Percentiles rank a stretch among this genome's conserved stretches.
Conservation (phyloP, 2,329 filamentous ascomycete species). For the Pseudocercospora musae region DNA sequence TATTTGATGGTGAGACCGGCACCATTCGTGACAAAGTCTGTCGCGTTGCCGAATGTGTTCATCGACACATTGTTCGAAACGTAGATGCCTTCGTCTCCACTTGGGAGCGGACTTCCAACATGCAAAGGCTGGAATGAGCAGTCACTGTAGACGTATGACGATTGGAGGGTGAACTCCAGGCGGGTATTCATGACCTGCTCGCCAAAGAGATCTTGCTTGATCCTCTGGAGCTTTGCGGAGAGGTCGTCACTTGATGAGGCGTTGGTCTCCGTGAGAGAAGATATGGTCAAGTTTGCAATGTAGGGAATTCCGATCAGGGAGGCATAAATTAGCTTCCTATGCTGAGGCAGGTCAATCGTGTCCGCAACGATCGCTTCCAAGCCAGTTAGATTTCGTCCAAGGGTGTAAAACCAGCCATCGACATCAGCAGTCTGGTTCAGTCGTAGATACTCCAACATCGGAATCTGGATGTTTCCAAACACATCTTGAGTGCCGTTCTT, state of each 20-base stretch:
- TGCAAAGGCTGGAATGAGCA: background rate
- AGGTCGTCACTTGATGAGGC: background rate
- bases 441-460: slow-evolving; percentile 15
- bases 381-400: background rate
- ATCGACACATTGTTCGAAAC: background rate
- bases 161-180: slow-evolving; percentile 1
- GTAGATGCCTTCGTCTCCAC: background rate
- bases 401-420: slow-evolving; percentile 9
- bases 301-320: slow-evolving; percentile 1
- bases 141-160: slow-evolving; percentile 4
- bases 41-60: background rate
- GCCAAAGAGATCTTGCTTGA: slow-evolving; percentile 1
- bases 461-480: slow-evolving; percentile 19
- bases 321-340: background rate
- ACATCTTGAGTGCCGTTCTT: slow-evolving; percentile 19
- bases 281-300: background rate
- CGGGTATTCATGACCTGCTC: background rate
- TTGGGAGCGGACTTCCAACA: background rate
- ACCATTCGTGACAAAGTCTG: background rate
- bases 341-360: background rate
- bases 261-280: background rate
- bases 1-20: slow-evolving; percentile 1
- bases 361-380: background rate
- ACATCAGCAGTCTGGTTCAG: slow-evolving; percentile 2
- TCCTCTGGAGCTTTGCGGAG: background rate